A percentile compares a stretch with the other conserved stretches of the same genome.
Evolutionary conservation across 2,329 filamentous ascomycete species (phyloP).

Genomic region (Pleurostoma richardsiae): DNA sequence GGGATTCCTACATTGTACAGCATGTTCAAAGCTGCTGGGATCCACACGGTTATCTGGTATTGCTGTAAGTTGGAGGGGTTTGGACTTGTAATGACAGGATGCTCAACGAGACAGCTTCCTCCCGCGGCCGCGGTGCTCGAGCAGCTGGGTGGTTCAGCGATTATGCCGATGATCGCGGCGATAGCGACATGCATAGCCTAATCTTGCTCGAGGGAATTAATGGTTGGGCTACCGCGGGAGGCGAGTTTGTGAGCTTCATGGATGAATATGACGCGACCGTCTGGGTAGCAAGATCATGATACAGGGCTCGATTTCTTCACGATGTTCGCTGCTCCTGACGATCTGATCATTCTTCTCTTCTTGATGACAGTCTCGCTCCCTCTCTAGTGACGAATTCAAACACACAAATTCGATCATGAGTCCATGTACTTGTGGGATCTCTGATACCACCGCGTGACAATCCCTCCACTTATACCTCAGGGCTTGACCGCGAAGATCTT

Average conservation of each 20-base stretch:
- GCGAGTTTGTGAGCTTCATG: conserved; percentile 40
- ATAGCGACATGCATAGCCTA: conserved; percentile 38
- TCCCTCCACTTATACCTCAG: not conserved
- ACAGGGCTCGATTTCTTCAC: too few species aligned
- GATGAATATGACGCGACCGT: conserved; percentile 31
- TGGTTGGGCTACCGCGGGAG: conserved; percentile 44
- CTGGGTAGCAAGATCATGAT: not conserved
- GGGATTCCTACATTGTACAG: conserved; percentile 35
- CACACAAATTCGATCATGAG: too few species aligned
- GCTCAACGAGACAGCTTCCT: conserved; percentile 39
- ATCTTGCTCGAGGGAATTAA: conserved; percentile 47
- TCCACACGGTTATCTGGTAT: conserved; percentile 38
- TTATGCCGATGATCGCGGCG: conserved; percentile 34
- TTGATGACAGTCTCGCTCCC: too few species aligned
- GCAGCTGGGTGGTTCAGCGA: conserved; percentile 52
- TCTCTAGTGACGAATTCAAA: too few species aligned
- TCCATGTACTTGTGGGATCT: too few species aligned
- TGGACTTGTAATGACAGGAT: not conserved
- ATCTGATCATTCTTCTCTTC: too few species aligned
- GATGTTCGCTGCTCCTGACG: too few species aligned
- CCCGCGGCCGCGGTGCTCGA: conserved; percentile 46
- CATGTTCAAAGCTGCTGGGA: conserved; percentile 33
- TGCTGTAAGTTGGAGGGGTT: conserved; percentile 30
- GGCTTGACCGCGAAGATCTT: conserved; percentile 45
- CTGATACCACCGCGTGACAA: too few species aligned